These are phyloP conservation scores for Clarireedia monteithiana DNA, from an alignment of 2,329 filamentous ascomycete genomes.

Conservation along the genomic window DNA sequence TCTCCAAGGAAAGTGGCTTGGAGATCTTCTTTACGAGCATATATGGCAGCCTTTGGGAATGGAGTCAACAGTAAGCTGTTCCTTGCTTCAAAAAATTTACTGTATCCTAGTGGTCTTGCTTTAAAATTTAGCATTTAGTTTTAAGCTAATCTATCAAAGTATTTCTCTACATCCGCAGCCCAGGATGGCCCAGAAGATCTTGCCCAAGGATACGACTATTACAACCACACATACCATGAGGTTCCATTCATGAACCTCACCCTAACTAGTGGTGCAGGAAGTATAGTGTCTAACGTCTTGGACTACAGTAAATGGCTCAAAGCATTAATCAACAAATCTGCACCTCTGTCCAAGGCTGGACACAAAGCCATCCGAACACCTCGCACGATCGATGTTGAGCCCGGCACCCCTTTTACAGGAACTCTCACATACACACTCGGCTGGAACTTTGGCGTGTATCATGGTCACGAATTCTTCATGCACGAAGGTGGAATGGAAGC, in stretches of 20 bases:
- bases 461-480: conserved; percentile 35
- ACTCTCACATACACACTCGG: conserved; percentile 35
- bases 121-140: background rate
- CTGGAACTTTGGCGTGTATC: conserved; percentile 33
- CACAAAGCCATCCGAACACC: conserved; percentile 30
- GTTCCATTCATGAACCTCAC: conserved; percentile 26
- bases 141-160: conserved; percentile 8
- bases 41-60: conserved; percentile 42
- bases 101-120: too few relatives aligned
- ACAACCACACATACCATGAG: conserved; percentile 23
- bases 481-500: conserved; percentile 39
- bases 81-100: background rate
- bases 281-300: conserved; percentile 38
- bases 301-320: conserved; percentile 47
- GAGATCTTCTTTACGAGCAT: conserved; percentile 33
- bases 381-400: conserved; percentile 24
- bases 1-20: conserved; percentile 32
- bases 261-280: conserved; percentile 36
- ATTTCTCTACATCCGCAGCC: conserved; percentile 22
- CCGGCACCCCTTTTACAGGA: conserved; percentile 23
- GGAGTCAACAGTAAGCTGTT: conserved; percentile 32
- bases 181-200: conserved; percentile 25
- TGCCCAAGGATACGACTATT: conserved; percentile 37
- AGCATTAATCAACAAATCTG: conserved; percentile 36
- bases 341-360: conserved; percentile 30